phyloP scores from a whole-genome alignment of 192 early-diverging fungal species.

The Coemansia sp. region DNA sequence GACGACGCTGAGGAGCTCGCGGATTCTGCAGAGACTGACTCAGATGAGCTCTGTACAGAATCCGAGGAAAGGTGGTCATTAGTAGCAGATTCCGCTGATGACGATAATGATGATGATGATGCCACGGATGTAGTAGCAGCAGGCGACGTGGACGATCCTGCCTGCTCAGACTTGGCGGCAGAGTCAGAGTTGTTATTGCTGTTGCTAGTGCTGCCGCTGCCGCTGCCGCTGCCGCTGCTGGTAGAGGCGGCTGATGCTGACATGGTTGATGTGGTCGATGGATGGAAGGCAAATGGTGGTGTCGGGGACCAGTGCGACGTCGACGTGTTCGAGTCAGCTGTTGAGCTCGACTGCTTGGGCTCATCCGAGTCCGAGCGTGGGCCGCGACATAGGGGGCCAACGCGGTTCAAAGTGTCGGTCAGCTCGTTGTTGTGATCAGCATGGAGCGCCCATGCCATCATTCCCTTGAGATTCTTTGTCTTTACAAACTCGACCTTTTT shows the following conservation, averaged over 20 bases:
- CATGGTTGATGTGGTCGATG: conserved; percentile 3
- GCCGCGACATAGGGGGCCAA: conserved; percentile 44
- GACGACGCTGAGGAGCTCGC: not conserved
- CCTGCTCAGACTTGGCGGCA: too few species aligned
- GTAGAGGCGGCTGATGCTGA: too few species aligned
- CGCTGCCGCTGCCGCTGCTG: too few species aligned
- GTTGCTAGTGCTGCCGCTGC: too few species aligned
- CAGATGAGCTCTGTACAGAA: not conserved
- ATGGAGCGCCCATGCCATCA: conserved; percentile 60
- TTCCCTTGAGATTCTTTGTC: conserved; percentile 54
- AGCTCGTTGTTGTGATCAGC: conserved; percentile 57
- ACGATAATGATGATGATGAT: not conserved
- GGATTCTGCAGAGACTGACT: not conserved
- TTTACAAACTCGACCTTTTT: conserved; percentile 60
- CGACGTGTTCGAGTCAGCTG: not conserved
- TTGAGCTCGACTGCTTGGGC: not conserved
- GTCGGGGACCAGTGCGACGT: conserved; percentile 1
- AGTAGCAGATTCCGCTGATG: not conserved
- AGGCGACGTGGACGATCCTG: conserved; percentile 11
- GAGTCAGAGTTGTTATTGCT: too few species aligned
- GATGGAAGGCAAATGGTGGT: conserved; percentile 1
- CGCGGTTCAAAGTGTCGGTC: conserved; percentile 16
- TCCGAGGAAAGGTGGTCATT: not conserved
- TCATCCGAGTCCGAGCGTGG: conserved; percentile 16
- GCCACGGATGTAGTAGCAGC: not conserved